phyloP scores from a whole-genome alignment of 2,329 filamentous ascomycete species.

The Clonostachys chloroleuca region DNA sequence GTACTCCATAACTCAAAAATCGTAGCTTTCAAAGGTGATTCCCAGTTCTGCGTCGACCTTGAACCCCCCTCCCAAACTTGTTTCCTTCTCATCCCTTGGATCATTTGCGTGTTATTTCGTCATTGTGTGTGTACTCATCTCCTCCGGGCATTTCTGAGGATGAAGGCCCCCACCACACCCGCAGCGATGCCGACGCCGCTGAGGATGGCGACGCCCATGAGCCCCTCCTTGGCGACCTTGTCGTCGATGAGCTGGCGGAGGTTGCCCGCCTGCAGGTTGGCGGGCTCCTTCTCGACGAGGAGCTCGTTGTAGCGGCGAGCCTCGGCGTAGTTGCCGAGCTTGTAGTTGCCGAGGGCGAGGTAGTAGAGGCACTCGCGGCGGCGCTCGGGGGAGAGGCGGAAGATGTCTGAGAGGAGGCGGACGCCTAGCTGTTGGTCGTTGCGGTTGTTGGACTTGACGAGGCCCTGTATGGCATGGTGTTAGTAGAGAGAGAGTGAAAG shows the following conservation, averaged over 20 bases:
- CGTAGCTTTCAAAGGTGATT: too few relatives aligned
- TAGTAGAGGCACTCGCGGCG: conserved; percentile 98
- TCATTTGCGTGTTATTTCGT: neutral
- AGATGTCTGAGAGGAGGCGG: conserved; percentile 91
- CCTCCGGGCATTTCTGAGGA: conserved; percentile 72
- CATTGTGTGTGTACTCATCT: conserved; percentile 28
- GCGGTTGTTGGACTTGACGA: conserved; percentile 87
- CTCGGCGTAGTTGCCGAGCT: conserved; percentile 95
- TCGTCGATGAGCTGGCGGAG: conserved; percentile 88
- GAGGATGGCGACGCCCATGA: conserved; percentile 92
- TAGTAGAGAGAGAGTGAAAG: conserved; percentile 2
- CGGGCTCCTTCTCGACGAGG: conserved; percentile 83
- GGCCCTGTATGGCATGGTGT: conserved; percentile 53
- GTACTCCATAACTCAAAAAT: too few relatives aligned
- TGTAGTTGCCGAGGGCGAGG: conserved; percentile 94
- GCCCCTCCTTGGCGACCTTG: conserved; percentile 88
- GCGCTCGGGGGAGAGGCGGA: conserved; percentile 86
- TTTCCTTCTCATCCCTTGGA: neutral
- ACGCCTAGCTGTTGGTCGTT: conserved; percentile 92
- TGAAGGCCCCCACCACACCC: conserved; percentile 84
- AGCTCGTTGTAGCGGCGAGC: conserved; percentile 92
- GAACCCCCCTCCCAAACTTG: neutral
- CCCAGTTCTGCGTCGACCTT: neutral
- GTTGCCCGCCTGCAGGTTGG: conserved; percentile 86
- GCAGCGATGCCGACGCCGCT: conserved; percentile 89